Conservation (phyloP, 2,329 filamentous ascomycete genomes). For the Sporothrix protearum region DNA sequence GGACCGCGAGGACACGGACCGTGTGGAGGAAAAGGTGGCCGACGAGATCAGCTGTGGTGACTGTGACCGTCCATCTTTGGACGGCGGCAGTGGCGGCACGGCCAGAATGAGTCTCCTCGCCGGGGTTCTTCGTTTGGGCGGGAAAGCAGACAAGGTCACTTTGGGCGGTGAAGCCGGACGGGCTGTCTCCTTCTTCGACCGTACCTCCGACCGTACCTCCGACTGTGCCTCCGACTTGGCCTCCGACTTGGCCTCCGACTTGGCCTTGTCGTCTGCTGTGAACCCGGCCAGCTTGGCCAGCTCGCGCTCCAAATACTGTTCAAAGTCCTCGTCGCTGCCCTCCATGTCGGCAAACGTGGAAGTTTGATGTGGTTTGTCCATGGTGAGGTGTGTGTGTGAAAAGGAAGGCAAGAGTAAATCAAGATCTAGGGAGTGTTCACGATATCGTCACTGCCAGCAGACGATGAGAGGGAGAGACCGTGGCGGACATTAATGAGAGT, state of each 20-base stretch:
- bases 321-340: conserved; percentile 17
- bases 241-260: background rate
- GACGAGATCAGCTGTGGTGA: background rate
- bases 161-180: background rate
- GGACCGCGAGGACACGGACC: background rate
- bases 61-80: background rate
- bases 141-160: background rate
- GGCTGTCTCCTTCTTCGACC: background rate
- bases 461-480: background rate
- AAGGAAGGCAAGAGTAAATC: too few species aligned
- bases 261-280: background rate
- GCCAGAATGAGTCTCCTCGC: background rate
- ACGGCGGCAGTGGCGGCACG: background rate
- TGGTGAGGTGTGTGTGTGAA: background rate
- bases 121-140: background rate
- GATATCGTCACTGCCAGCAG: conserved; percentile 13
- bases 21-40: background rate
- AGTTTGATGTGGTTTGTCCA: background rate
- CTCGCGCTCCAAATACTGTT: conserved; percentile 15
- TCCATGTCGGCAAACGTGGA: background rate
- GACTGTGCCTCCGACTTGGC: too few species aligned
- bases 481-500: background rate
- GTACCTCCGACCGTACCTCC: background rate
- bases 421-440: background rate
- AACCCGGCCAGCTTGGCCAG: background rate